Evolutionary conservation across 1,284 basidiomycete species (phyloP), one percentile per base, ranked within the genome.

Genomic region (Veloboletus limbatus): DNA sequence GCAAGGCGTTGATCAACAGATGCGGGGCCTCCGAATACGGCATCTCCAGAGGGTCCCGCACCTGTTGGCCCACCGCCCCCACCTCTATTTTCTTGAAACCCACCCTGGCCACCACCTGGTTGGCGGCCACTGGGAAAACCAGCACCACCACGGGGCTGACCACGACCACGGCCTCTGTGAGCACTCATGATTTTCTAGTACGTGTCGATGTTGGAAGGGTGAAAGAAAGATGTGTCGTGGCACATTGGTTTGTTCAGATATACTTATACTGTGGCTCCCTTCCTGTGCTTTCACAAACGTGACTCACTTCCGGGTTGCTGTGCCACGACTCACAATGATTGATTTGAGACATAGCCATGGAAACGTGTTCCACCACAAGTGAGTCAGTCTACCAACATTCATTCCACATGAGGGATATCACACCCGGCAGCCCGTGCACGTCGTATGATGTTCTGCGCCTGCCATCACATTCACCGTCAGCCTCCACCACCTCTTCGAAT

Each of bases 401-500:
- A 64, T 27, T 53, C 55, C 33, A 54, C 48, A 52, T 47, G 47
- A 35, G 88, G 85, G 40, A 91, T 81, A 10, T 70, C 57, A 42
- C 90, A 63, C 0, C 81, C 79, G 4, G 87, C 88, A 25, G 78
- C 75, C 48, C 69, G 67, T 0, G 90, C 90, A 40, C 82, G 69
- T 0, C 69, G 67, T 26, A 94, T 71, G 6, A 77, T 77, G 39
- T 79, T 81, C 58, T 81, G 73, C 2, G 91, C 91, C 83, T 88
- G 61, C 17, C 14, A 42, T 38, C 40, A 22, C 40, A 34, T 24
- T 13, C 30, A 27, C 30, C 35, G 30, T 55, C 39, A 55, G 32
- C 33, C n/a, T 33, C 24, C 14, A 24, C 22, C 16, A 4, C 10
- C 25, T 6, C 20, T 17, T 8, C 17, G 8, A 30, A 28, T 30